Evolutionary conservation across 2,329 filamentous ascomycete genomes (phyloP), one percentile per base, ranked within the genome.

Genomic region (Alternaria gansuensis): DNA sequence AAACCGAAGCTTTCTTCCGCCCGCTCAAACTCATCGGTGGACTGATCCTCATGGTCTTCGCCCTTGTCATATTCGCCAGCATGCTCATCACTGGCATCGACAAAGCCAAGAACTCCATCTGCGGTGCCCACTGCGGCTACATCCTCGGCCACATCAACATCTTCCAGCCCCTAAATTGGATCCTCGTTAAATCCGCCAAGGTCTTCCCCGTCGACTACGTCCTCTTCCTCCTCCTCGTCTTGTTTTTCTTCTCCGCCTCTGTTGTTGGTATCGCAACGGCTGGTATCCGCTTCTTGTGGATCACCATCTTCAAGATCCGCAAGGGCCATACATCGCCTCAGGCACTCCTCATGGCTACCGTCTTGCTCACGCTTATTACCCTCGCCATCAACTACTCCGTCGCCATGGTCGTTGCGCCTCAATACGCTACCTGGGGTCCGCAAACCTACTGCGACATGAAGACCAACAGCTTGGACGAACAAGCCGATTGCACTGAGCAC

Each of bases 31-130:
- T 98, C 40, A 77, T 98, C 13, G 90, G 92, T 2, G 95, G 95
- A 13, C 82, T 97, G 48, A 67, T 96, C 0, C 81, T 98, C 3
- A 83, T 97, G 31, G 66, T 92, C 2, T 75, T 97, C 23, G 84
- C 91, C 0, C 78, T 97, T 13, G 67, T 96, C 40, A 85, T 96
- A 66, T 96, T 92, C 85, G 85, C 90, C 8, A 96, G 92, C 11
- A 98, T 99, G 92, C 85, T 98, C 67, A 90, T 98, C 74, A 98
- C 94, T 0, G 90, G 88, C 66, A 93, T 98, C 72, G 95, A 99
- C 85, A 98, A 98, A 81, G 92, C 93, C 34, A 93, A 90, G 77
- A 97, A 98, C 81, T 97, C 93, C 3, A 82, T 96, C 63, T 99
- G 95, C 85, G 94, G 95, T 77, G 83, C 88, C 59, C 88, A 87